Percentiles rank a stretch among this genome's conserved stretches.
Evolutionary conservation across 257 asterid species (phyloP).

Genomic region (Nicotiana benthamiana): DNA sequence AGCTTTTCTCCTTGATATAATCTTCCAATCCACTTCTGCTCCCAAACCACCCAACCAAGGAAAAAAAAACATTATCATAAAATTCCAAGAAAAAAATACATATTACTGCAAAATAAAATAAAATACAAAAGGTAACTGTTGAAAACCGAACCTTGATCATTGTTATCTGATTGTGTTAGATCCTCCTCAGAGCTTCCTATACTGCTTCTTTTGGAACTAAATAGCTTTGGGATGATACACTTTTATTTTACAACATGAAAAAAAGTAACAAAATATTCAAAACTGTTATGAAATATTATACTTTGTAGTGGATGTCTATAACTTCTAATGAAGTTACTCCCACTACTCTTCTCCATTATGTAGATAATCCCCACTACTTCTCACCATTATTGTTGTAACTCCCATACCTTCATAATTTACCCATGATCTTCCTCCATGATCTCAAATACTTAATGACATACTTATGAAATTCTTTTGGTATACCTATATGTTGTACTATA

Average conservation of each 20-base stretch:
- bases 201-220: constrained; percentile 38
- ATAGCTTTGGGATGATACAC: constrained; percentile 62
- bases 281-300: too few species aligned
- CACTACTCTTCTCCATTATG: too few species aligned
- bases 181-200: constrained; percentile 55
- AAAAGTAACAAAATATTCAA: background rate
- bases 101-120: background rate
- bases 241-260: constrained; percentile 1
- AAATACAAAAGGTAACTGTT: background rate
- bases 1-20: constrained; percentile 31
- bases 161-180: constrained; percentile 28
- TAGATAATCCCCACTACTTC: too few species aligned
- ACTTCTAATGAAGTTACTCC: too few species aligned
- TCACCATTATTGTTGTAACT: too few species aligned
- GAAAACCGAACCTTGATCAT: constrained; percentile 28
- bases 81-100: background rate
- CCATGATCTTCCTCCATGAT: too few species aligned
- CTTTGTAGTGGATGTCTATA: too few species aligned
- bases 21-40: constrained; percentile 38
- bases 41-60: constrained; percentile 11
- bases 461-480: too few species aligned
- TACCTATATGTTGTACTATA: too few species aligned
- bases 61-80: background rate
- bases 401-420: too few species aligned
- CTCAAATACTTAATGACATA: too few species aligned